Conservation (phyloP, 2,329 filamentous ascomycete genomes). For the Ophiocordyceps camponoti-leonardi region DNA sequence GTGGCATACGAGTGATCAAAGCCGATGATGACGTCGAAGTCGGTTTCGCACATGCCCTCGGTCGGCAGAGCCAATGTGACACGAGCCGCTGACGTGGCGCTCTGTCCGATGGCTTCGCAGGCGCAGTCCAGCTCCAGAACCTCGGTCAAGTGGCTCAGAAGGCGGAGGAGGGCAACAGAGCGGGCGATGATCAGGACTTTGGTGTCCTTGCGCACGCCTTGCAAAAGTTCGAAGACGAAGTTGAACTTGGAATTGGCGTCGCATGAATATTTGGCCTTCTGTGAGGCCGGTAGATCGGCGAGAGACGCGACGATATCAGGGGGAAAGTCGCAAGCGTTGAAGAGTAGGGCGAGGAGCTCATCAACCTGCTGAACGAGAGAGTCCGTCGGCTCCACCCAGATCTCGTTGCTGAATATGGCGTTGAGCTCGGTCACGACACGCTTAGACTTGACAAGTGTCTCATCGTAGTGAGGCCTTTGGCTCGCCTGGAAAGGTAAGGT, state of each 20-base stretch:
- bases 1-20: slow-evolving; percentile 33
- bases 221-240: slow-evolving; percentile 39
- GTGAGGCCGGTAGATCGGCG: slow-evolving; percentile 18
- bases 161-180: slow-evolving; percentile 28
- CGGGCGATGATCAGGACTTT: slow-evolving; percentile 37
- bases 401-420: slow-evolving; percentile 21
- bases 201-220: slow-evolving; percentile 23
- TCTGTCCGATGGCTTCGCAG: slow-evolving; percentile 14
- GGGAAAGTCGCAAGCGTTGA: slow-evolving; percentile 40
- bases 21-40: slow-evolving; percentile 33
- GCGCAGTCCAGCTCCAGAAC: slow-evolving; percentile 18
- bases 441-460: slow-evolving; percentile 26
- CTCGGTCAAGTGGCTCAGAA: slow-evolving; percentile 32
- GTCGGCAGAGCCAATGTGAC: slow-evolving; percentile 25
- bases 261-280: slow-evolving; percentile 33
- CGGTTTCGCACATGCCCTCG: slow-evolving; percentile 18
- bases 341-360: slow-evolving; percentile 29
- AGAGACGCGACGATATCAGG: slow-evolving; percentile 28
- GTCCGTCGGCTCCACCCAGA: slow-evolving; percentile 19
- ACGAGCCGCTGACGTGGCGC: slow-evolving; percentile 13
- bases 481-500: slow-evolving; percentile 40
- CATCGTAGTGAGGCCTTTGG: slow-evolving; percentile 32
- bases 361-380: slow-evolving; percentile 28
- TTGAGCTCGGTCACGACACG: slow-evolving; percentile 27
- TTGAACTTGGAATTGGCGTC: slow-evolving; percentile 42